Evolutionary conservation across 2,329 filamentous ascomycete species (phyloP).

Genomic region (Colletotrichum karsti): DNA sequence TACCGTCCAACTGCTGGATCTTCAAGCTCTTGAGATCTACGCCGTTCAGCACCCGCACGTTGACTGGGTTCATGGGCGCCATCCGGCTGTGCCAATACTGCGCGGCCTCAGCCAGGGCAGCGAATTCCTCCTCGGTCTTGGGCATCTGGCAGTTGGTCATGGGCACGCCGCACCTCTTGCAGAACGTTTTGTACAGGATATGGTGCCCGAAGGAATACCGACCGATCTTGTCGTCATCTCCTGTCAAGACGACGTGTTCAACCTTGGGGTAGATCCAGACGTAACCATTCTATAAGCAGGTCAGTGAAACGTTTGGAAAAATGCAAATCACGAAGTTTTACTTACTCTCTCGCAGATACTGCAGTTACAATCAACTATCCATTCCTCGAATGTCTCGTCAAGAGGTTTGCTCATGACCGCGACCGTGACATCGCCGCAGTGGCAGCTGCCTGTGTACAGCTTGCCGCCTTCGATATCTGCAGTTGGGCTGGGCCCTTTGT

Average conservation of each 20-base stretch:
- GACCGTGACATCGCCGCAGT: conserved; percentile 58
- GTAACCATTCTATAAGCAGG: conserved; percentile 44
- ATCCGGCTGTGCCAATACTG: conserved; percentile 31
- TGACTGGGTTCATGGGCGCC: conserved; percentile 40
- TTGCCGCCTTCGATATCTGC: conserved; percentile 45
- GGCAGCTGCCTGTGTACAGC: conserved; percentile 59
- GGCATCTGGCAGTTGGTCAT: conserved; percentile 42
- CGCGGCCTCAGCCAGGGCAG: conserved; percentile 37
- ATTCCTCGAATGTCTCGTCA: conserved; percentile 43
- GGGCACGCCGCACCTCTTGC: conserved; percentile 56
- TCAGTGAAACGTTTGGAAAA: not conserved
- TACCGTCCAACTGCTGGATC: conserved; percentile 35
- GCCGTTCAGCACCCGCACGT: conserved; percentile 47
- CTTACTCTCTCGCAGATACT: conserved; percentile 55
- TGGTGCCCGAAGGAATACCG: conserved; percentile 45
- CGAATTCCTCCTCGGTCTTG: conserved; percentile 45
- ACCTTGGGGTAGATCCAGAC: conserved; percentile 53
- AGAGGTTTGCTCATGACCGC: conserved; percentile 52
- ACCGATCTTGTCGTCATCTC: conserved; percentile 44
- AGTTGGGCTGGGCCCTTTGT: conserved; percentile 50
- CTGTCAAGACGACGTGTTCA: conserved; percentile 51
- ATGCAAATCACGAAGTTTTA: not conserved
- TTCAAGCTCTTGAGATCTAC: conserved; percentile 43
- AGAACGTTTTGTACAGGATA: conserved; percentile 53
- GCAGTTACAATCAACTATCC: conserved; percentile 57